Conservation (phyloP, 495 filamentous ascomycete genomes). For the Friedmanniomyces simplex region DNA sequence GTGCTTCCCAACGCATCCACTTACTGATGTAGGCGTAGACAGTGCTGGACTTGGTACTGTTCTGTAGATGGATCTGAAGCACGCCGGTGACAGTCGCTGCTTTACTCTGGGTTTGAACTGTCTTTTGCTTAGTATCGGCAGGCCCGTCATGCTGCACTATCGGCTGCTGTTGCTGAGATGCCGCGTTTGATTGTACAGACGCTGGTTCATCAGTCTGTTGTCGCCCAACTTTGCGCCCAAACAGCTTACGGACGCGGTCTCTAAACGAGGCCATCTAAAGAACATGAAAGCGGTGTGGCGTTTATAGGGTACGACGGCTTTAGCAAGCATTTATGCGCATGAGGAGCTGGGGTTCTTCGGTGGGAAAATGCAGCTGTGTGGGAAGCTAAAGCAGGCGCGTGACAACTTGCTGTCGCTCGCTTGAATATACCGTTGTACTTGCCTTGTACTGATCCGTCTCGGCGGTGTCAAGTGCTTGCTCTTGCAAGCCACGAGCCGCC, state of each 20-base stretch:
- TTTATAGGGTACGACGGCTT: too few species aligned
- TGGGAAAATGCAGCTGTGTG: too few species aligned
- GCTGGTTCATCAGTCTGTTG: neutral
- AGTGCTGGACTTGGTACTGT: constrained; percentile 13
- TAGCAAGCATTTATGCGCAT: too few species aligned
- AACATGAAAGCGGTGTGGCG: neutral
- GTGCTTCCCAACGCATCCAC: neutral
- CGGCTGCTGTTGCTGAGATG: neutral
- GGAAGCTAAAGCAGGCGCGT: too few species aligned
- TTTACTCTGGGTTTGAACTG: neutral
- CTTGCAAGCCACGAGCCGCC: neutral
- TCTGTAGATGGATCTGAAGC: constrained; percentile 16
- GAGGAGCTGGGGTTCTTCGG: too few species aligned
- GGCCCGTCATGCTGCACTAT: neutral
- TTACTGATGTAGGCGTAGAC: constrained; percentile 23
- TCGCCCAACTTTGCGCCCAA: neutral
- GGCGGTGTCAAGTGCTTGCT: too few species aligned
- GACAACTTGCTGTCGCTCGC: too few species aligned
- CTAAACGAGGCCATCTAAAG: neutral
- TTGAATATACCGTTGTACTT: too few species aligned
- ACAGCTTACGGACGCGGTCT: neutral
- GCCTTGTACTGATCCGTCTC: too few species aligned
- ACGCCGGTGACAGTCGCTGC: constrained; percentile 1
- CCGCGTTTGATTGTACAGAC: neutral
- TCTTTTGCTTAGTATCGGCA: neutral